phyloP scores from a whole-genome alignment of 139 green algal species.

The Parachlorella kessleri region DNA sequence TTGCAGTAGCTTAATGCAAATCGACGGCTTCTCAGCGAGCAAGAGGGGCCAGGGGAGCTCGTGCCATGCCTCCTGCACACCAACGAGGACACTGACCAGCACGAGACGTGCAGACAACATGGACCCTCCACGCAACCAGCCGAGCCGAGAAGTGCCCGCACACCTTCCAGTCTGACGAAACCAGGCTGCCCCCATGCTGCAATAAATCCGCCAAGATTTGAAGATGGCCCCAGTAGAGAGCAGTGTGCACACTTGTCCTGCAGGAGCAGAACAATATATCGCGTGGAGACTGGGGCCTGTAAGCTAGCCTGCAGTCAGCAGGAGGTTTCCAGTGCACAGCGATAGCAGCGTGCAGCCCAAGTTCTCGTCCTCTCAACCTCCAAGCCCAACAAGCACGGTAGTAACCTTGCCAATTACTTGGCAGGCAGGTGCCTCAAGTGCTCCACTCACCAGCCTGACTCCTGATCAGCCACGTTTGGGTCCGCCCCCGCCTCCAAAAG shows the following conservation, averaged over 20 bases:
- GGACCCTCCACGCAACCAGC: too few species aligned
- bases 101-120: too few species aligned
- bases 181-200: conserved; percentile 46
- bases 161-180: conserved; percentile 42
- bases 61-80: too few species aligned
- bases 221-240: conserved; percentile 89
- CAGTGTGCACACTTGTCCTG: conserved; percentile 76
- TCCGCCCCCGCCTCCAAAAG: conserved; percentile 60
- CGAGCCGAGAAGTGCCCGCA: neutral
- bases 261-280: conserved; percentile 25
- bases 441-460: conserved; percentile 71
- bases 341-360: neutral
- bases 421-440: too few species aligned
- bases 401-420: conserved; percentile 28
- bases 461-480: conserved; percentile 52
- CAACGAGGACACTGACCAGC: too few species aligned
- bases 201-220: conserved; percentile 70
- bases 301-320: conserved; percentile 33
- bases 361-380: neutral
- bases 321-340: too few species aligned
- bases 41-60: too few species aligned
- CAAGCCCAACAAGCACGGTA: neutral
- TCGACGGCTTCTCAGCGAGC: neutral
- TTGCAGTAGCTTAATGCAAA: neutral
- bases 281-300: too few species aligned